Evolutionary conservation across 805 yeast genomes (phyloP), one percentile per base, ranked within the genome.

Genomic region (Schizosaccharomyces osmophilus): DNA sequence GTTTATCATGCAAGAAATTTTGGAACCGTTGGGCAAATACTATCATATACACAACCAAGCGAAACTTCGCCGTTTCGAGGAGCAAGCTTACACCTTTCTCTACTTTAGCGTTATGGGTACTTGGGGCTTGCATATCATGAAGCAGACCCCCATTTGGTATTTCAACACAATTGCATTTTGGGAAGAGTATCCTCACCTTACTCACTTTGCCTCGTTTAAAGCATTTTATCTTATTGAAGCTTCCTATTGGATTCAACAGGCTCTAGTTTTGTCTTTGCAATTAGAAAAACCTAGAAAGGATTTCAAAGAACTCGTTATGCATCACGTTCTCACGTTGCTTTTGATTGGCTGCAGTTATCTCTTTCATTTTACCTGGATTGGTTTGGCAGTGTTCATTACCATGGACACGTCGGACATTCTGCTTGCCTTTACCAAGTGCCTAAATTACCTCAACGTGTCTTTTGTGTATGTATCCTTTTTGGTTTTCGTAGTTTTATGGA

Each of bases 321-420:
- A 93, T 72, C 99, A 93, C 71, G 79, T 93, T 64, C 82, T 93
- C 65, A 93, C 99, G 31, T 82, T 93, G 70, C 80, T 87, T 3
- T 79, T 93, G 66, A 88, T 93, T 67, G 83, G 84, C 80, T 76
- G 80, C 62, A 86, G 95, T 11, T 90, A 93, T 72, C 80, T 89
- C 66, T 93, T 93, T 78, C 96, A 93, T 72, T 93, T 88, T 76
- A 87, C 95, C 17, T 87, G 94, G 82, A 90, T 93, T 79, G 99
- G 99, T 5, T 71, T 93, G 43, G 85, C 84, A 19, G 80, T 93
- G 61, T 93, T 87, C 71, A 79, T 93, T 67, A 87, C 97, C 29
- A 93, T 93, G 99, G 99, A 93, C 72, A 78, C 88, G 48, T 85
- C 95, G 19, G 99, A 93, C 74, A 82, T 87, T 72, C 85, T 88